Conservation (phyloP, 495 filamentous ascomycete species). For the Hypoxylon trugodes region DNA sequence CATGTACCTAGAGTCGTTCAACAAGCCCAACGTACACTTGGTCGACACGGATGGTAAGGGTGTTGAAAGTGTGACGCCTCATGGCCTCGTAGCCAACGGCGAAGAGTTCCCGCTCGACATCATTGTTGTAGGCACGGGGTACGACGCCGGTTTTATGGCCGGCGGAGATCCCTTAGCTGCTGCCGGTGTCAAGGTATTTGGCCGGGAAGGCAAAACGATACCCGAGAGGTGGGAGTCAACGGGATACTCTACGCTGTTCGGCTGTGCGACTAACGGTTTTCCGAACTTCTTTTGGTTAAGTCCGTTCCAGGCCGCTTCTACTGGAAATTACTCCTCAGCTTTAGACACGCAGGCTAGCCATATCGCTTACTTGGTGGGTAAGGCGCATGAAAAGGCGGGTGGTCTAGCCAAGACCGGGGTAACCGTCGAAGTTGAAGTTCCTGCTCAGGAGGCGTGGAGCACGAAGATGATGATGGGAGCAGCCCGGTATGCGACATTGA, state of each 20-base stretch:
- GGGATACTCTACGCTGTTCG: conserved; percentile 57
- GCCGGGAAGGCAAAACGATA: conserved; percentile 52
- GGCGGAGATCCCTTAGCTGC: conserved; percentile 44
- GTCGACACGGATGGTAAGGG: conserved; percentile 65
- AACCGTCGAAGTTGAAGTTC: conserved; percentile 53
- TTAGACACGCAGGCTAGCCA: conserved; percentile 53
- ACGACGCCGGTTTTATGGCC: conserved; percentile 43
- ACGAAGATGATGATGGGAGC: conserved; percentile 52
- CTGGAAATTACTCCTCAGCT: conserved; percentile 53
- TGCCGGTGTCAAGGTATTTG: conserved; percentile 51
- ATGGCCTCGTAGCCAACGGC: conserved; percentile 50
- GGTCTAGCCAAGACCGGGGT: conserved; percentile 24
- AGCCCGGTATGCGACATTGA: conserved; percentile 46
- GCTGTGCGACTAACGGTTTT: conserved; percentile 53
- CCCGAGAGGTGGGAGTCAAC: conserved; percentile 51
- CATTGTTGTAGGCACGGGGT: conserved; percentile 60
- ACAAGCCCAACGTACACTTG: conserved; percentile 56
- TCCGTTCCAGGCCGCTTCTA: conserved; percentile 48
- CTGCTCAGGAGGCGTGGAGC: conserved; percentile 59
- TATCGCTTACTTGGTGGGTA: conserved; percentile 55
- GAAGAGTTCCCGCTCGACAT: conserved; percentile 56
- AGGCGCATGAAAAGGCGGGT: conserved; percentile 48
- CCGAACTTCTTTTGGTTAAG: conserved; percentile 64
- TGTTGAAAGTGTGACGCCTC: conserved; percentile 48
- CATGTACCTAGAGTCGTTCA: conserved; percentile 56